Conservation (phyloP, 2,329 filamentous ascomycete genomes). For the Colletotrichum tamarilloi region DNA sequence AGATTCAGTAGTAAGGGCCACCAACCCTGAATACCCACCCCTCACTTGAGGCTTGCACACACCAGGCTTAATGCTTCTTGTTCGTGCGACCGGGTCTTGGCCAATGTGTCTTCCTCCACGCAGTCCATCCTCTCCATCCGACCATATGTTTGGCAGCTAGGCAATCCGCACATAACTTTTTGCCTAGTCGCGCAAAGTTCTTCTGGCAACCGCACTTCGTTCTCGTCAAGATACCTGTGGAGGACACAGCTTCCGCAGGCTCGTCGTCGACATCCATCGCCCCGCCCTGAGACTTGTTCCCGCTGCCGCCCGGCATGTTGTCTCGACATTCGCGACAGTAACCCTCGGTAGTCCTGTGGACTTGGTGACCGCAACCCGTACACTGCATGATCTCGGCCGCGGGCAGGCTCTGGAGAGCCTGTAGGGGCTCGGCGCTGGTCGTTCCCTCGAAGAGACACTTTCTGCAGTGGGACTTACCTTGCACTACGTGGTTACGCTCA, state of each 20-base stretch:
- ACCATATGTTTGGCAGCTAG: background rate
- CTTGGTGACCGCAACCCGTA: background rate
- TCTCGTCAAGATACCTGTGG: too few relatives aligned
- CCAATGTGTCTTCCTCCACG: background rate
- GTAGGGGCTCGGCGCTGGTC: background rate
- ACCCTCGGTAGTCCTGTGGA: background rate
- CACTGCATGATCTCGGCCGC: background rate
- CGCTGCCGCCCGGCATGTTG: background rate
- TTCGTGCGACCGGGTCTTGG: background rate
- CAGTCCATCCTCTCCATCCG: background rate
- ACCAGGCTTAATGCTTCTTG: background rate
- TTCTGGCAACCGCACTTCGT: background rate
- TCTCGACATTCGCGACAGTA: background rate
- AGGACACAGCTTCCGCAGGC: too few relatives aligned
- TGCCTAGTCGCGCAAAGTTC: background rate
- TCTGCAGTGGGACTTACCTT: background rate
- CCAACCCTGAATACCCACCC: background rate
- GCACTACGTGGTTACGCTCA: background rate
- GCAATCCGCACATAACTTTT: background rate
- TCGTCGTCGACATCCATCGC: background rate
- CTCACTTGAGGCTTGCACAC: background rate
- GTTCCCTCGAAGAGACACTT: background rate
- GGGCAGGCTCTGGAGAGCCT: background rate
- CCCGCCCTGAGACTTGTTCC: background rate
- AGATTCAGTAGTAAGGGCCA: background rate